Evolutionary conservation across 768 basidiomycete genomes (phyloP), one percentile per base, ranked within the genome.

Genomic region (Amanita inopinata): DNA sequence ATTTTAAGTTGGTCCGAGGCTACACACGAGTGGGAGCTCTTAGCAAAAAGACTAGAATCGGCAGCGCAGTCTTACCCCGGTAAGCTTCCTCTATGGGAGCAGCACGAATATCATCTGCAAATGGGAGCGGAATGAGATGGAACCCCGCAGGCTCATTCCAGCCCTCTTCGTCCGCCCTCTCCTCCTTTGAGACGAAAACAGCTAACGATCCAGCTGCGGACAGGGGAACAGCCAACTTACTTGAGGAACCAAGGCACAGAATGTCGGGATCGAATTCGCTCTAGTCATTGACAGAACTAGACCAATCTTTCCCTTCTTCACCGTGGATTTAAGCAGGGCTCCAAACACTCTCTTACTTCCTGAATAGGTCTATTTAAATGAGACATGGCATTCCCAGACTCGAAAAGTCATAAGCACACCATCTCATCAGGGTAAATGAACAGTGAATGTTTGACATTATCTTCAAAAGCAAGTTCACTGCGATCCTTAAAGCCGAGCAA

Each of bases 351-450:
- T 76, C 50, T 84, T 96, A 60, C 89, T 93, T 5, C 96, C 96
- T 6, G 87, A 76, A 61, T 83, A 94, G 20, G 74, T 59, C 81
- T 87, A 39, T 27, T 12, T 27, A n/a, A 17, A n/a, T n/a, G n/a
- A n/a, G 12, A 23, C 3, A 51, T 41, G 48, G 59, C 5, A 41
- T 41, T 22, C 38, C 23, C 6, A 23, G 20, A 11, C 10, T 14
- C 5, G 14, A 20, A 32, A 15, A 32, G 18, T 27, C 24, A 23
- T 12, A 27, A 20, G 58, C 72, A 42, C 49, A 90, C 94, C 62
- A 76, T 64, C 58, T 99, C 96, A 53, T 93, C 82, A 0, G 96
- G 96, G 57, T 90, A 88, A 43, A 98, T 75, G 58, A 98, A 98
- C 34, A 77, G 61, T 0, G 92, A 82, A 61, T 97, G 92, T 54